A percentile compares a stretch with the other conserved stretches of the same genome.
Conservation (phyloP, 2,329 filamentous ascomycete genomes). For the Didymella keratinophila region DNA sequence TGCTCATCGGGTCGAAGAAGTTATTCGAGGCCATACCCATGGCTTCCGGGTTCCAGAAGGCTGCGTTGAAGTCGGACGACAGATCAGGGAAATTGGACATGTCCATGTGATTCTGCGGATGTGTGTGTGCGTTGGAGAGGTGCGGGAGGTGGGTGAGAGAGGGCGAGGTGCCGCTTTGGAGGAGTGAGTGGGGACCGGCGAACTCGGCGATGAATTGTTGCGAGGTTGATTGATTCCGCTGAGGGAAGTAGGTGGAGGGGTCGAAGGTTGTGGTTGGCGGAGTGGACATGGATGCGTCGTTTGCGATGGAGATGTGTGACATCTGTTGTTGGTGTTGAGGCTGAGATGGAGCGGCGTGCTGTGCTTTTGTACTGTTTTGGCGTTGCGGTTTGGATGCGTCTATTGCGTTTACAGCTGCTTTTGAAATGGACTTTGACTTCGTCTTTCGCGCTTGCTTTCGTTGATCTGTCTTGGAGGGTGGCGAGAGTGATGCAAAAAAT, state of each 20-base stretch:
- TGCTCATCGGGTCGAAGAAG: conserved; percentile 61
- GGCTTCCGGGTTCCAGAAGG: conserved; percentile 48
- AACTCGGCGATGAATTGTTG: conserved; percentile 57
- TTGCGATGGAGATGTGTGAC: conserved; percentile 15
- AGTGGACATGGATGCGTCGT: conserved; percentile 38
- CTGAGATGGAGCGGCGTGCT: conserved; percentile 36
- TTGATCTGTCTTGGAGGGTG: conserved; percentile 60
- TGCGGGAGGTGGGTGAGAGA: conserved; percentile 40
- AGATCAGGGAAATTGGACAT: conserved; percentile 47
- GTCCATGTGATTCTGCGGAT: conserved; percentile 39
- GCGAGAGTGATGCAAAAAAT: conserved; percentile 84
- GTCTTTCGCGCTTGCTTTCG: conserved; percentile 60
- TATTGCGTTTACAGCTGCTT: conserved; percentile 38
- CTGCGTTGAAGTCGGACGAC: conserved; percentile 40
- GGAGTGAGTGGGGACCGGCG: conserved; percentile 50
- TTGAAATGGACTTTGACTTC: conserved; percentile 49
- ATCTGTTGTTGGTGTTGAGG: conserved; percentile 37
- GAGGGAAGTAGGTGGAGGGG: conserved; percentile 39
- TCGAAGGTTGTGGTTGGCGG: conserved; percentile 44
- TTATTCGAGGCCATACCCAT: conserved; percentile 38
- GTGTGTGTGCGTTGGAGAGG: conserved; percentile 19
- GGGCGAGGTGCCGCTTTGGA: conserved; percentile 35
- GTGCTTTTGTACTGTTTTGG: conserved; percentile 29
- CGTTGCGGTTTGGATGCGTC: conserved; percentile 34
- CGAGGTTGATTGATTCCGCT: conserved; percentile 32